Base-by-base conservation (phyloP, 164 flowering plant species). In the Vitis rotundifolia region DNA sequence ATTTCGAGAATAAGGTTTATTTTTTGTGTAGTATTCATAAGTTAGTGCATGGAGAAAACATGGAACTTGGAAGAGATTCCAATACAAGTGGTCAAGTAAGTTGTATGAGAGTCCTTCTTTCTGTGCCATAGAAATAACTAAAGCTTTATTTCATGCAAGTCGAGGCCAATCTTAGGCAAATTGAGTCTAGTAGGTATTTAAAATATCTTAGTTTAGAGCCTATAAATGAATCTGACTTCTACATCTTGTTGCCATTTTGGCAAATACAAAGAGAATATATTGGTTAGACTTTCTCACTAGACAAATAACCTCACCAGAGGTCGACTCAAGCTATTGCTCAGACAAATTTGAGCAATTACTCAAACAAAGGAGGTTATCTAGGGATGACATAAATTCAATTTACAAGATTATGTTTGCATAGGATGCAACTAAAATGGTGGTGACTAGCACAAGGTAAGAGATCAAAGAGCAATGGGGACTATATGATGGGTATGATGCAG, bases 11-110 rank as follows among this genome's bases (percentile, higher is more conserved):
- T 16, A 9, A 14, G 22, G 48, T 15, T 61, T 19, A 6, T 56
- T 52, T 60, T 53, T 22, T 26, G 18, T 74, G 82, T 66, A 91
- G 97, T 63, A 61, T 90, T 74, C 97, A 92, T 79, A 95, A 95
- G 11, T 69, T 92, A 82, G 87, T 92, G 15, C 95, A 93, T 59
- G 97, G 97, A 67, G 97, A 92, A 52, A 87, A 90, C 79, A 90
- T 90, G 97, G 97, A 92, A 78, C 81, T 92, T 51, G 95, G 95
- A 59, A 81, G 97, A 78, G 95, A 92, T 73, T 92, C 97, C 3
- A 95, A 92, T 77, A 92, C 95, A 0, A 95, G 95, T 48, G 97
- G 95, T 10, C 97, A 92, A 90, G 96, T 90, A 71, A 44, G 44
- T 31, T 31, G 44, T 31, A 3, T 3, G 6, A 31, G 44, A 31